Evolutionary conservation across 768 basidiomycete genomes (phyloP).

Genomic region (Trametes maxima): DNA sequence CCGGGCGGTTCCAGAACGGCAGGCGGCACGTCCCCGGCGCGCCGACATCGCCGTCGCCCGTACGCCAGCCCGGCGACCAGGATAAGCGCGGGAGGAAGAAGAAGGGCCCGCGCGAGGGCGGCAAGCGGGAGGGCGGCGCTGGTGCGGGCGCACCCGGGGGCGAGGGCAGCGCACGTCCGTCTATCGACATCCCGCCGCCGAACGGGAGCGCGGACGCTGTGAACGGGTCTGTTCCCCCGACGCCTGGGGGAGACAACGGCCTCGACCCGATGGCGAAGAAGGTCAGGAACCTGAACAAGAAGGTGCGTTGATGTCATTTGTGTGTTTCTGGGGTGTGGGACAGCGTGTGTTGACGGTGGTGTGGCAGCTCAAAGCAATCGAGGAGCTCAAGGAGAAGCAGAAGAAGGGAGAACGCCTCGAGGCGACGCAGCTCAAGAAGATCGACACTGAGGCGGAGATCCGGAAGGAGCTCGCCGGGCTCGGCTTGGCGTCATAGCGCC

Average conservation of each 20-base stretch:
- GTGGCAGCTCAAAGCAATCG: constrained; percentile 91
- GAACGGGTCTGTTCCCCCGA: constrained; percentile 47
- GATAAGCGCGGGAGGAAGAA: constrained; percentile 63
- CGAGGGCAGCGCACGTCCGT: constrained; percentile 32
- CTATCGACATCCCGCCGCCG: constrained; percentile 39
- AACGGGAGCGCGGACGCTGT: constrained; percentile 24
- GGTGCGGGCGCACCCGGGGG: neutral
- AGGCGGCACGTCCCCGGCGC: constrained; percentile 76
- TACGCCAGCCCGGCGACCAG: constrained; percentile 44
- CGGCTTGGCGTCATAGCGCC: constrained; percentile 26
- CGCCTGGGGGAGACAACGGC: constrained; percentile 56
- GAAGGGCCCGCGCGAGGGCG: constrained; percentile 47
- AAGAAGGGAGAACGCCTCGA: constrained; percentile 91
- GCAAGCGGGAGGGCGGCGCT: constrained; percentile 38
- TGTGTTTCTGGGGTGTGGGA: neutral
- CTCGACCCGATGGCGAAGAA: constrained; percentile 89
- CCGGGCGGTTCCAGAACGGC: constrained; percentile 42
- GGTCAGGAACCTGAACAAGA: constrained; percentile 92
- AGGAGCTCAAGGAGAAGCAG: constrained; percentile 92
- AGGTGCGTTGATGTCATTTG: constrained; percentile 45
- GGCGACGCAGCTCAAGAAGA: constrained; percentile 95
- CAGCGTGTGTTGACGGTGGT: neutral
- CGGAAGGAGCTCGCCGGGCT: constrained; percentile 68
- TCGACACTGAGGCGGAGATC: constrained; percentile 87
- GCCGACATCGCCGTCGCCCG: constrained; percentile 50